Percentiles rank a stretch among this genome's conserved stretches.
Evolutionary conservation across 257 asterid species (phyloP).

Genomic region (Nicotiana obtusifolia): DNA sequence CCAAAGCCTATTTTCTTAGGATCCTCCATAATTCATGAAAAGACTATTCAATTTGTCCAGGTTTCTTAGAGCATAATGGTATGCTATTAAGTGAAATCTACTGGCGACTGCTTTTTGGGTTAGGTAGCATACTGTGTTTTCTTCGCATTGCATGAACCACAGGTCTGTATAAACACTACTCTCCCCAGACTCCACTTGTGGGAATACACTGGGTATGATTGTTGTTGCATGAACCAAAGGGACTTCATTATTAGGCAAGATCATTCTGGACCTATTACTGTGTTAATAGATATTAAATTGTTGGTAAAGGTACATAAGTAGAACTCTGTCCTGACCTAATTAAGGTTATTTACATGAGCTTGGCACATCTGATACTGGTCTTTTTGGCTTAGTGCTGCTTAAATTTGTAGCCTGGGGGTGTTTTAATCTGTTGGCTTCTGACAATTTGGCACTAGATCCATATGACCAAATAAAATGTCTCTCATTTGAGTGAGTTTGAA

Average conservation of each 20-base stretch:
- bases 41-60: background rate
- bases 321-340: background rate
- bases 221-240: background rate
- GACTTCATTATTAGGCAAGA: background rate
- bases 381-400: background rate
- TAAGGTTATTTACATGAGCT: background rate
- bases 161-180: too few species aligned
- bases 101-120: background rate
- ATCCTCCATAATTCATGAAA: background rate
- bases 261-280: background rate
- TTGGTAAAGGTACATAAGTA: background rate
- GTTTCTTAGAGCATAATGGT: background rate
- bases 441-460: background rate
- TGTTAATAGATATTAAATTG: background rate
- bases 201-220: too few species aligned
- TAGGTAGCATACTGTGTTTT: background rate
- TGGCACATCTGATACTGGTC: background rate
- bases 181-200: too few species aligned
- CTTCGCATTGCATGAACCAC: background rate
- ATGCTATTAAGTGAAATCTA: background rate
- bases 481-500: slow-evolving; percentile 19
- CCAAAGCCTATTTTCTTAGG: background rate
- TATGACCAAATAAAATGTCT: background rate
- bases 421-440: background rate
- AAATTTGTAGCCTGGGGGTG: background rate